phyloP scores from a whole-genome alignment of 2,329 filamentous ascomycete species.

The Apiospora sp. region DNA sequence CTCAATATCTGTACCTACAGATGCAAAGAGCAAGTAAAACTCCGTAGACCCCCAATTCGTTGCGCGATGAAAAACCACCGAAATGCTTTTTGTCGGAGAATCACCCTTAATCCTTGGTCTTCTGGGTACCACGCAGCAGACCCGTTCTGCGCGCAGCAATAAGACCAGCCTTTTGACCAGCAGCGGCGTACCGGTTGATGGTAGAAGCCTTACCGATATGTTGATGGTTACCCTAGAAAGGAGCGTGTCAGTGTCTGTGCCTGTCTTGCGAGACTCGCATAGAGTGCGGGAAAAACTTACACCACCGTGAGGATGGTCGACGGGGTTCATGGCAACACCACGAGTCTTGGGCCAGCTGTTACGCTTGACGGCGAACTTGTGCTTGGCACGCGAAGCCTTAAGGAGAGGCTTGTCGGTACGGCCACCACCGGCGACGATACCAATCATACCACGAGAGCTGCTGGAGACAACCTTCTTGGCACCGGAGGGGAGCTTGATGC shows the following conservation, averaged over 20 bases:
- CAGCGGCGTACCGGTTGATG: constrained; percentile 96
- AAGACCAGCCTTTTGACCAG: constrained; percentile 99
- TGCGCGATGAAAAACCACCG: constrained; percentile 56
- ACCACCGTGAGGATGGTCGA: constrained; percentile 98
- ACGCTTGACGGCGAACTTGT: constrained; percentile 99
- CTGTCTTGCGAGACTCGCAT: background rate
- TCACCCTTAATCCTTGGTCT: constrained; percentile 90
- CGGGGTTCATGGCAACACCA: constrained; percentile 99
- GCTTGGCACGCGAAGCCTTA: constrained; percentile 99
- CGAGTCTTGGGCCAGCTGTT: constrained; percentile 99
- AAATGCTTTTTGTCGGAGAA: constrained; percentile 40
- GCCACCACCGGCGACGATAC: constrained; percentile 98
- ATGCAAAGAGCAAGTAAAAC: constrained; percentile 70
- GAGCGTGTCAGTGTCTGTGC: constrained; percentile 50
- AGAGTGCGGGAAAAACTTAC: constrained; percentile 53
- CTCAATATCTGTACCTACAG: constrained; percentile 54
- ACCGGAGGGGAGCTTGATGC: constrained; percentile 98
- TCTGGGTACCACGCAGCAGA: constrained; percentile 99
- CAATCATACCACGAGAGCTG: constrained; percentile 95
- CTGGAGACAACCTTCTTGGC: constrained; percentile 99
- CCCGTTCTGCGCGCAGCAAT: constrained; percentile 99
- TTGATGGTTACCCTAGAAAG: constrained; percentile 92
- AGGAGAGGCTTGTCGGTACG: constrained; percentile 99
- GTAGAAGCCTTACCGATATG: constrained; percentile 99
- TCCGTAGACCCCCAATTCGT: constrained; percentile 63